A percentile compares a stretch with the other conserved stretches of the same genome.
Evolutionary conservation across 2,329 filamentous ascomycete species (phyloP).

Genomic region (Penicillium sp.): DNA sequence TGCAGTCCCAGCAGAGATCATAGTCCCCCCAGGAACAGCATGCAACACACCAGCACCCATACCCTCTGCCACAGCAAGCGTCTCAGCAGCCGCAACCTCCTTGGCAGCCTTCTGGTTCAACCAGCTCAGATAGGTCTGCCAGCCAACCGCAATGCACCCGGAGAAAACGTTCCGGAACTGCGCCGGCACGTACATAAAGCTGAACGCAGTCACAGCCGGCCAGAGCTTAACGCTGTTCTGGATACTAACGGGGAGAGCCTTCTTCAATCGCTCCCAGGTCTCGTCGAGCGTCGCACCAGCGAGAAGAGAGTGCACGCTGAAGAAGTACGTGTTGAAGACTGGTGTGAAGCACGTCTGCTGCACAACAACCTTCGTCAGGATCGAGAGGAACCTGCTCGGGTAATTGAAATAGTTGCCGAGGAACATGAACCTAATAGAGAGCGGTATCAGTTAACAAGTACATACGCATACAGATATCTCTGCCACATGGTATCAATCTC

Average conservation of each 20-base stretch:
- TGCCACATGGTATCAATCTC: neutral
- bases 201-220: slow-evolving; percentile 83
- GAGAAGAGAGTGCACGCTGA: slow-evolving; percentile 73
- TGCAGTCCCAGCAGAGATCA: slow-evolving; percentile 20
- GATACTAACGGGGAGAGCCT: slow-evolving; percentile 73
- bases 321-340: slow-evolving; percentile 79
- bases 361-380: slow-evolving; percentile 73
- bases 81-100: slow-evolving; percentile 45
- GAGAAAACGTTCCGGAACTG: slow-evolving; percentile 79
- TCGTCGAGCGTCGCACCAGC: slow-evolving; percentile 64
- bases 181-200: slow-evolving; percentile 76
- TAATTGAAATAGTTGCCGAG: slow-evolving; percentile 83
- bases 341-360: slow-evolving; percentile 82
- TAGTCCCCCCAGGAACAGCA: slow-evolving; percentile 11
- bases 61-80: slow-evolving; percentile 16
- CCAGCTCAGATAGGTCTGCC: slow-evolving; percentile 87
- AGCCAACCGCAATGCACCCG: slow-evolving; percentile 76
- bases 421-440: slow-evolving; percentile 65
- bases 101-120: slow-evolving; percentile 72
- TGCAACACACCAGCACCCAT: slow-evolving; percentile 8
- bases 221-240: slow-evolving; percentile 81
- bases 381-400: slow-evolving; percentile 65
- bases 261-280: slow-evolving; percentile 66
- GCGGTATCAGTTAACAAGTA: neutral
- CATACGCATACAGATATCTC: neutral